phyloP scores from a whole-genome alignment of 164 flowering plant species.

The Chloranthus sessilifolius region DNA sequence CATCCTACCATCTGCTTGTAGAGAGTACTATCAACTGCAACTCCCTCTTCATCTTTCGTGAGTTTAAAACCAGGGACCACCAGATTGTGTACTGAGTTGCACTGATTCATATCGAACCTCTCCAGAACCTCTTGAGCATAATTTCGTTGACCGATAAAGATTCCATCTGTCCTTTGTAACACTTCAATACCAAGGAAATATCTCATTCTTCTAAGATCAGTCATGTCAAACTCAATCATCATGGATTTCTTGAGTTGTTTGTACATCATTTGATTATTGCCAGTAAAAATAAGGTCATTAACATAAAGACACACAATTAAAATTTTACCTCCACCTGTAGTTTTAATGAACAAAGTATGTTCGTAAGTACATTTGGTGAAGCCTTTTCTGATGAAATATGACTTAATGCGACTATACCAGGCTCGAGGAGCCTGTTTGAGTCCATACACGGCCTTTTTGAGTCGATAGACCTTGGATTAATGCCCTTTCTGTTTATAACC shows the following conservation, averaged over 20 bases:
- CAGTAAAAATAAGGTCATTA: too few relatives aligned
- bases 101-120: background rate
- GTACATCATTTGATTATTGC: too few relatives aligned
- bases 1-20: background rate
- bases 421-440: too few relatives aligned
- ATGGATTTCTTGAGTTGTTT: background rate
- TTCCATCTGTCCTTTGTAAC: background rate
- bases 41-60: background rate
- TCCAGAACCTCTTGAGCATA: conserved; percentile 1
- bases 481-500: too few relatives aligned
- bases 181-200: conserved; percentile 5
- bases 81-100: background rate
- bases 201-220: background rate
- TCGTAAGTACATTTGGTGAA: too few relatives aligned
- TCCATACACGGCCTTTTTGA: too few relatives aligned
- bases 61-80: background rate
- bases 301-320: too few relatives aligned
- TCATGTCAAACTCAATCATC: conserved; percentile 6
- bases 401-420: too few relatives aligned
- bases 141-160: conserved; percentile 1
- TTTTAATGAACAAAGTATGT: too few relatives aligned
- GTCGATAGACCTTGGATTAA: too few relatives aligned
- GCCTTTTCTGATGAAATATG: too few relatives aligned
- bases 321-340: too few relatives aligned
- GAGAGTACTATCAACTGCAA: background rate